Conservation (phyloP, 1,284 basidiomycete species). For the Malassezia cuniculi region DNA sequence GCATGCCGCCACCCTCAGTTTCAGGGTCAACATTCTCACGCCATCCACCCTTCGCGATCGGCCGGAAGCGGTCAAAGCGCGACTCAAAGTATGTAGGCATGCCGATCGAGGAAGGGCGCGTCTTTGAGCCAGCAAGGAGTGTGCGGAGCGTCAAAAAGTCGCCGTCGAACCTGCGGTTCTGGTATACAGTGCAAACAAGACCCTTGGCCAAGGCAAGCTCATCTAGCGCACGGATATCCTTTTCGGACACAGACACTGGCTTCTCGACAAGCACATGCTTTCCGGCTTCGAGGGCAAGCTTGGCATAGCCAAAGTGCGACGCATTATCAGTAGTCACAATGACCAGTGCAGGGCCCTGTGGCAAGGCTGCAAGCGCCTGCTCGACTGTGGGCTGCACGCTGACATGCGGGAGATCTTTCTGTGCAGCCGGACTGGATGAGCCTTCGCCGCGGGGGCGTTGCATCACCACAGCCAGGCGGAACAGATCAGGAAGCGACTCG, state of each 20-base stretch:
- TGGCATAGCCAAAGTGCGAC: slow-evolving; percentile 37
- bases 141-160: slow-evolving; percentile 39
- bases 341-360: slow-evolving; percentile 28
- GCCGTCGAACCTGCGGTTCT: slow-evolving; percentile 40
- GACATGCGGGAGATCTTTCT: slow-evolving; percentile 22
- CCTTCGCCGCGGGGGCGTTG: slow-evolving; percentile 24
- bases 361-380: slow-evolving; percentile 26
- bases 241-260: slow-evolving; percentile 25
- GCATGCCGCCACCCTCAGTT: slow-evolving; percentile 34
- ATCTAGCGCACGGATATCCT: slow-evolving; percentile 23
- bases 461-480: slow-evolving; percentile 31
- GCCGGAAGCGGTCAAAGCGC: slow-evolving; percentile 39
- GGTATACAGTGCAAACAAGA: slow-evolving; percentile 36
- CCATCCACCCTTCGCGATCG: slow-evolving; percentile 39
- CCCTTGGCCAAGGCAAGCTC: slow-evolving; percentile 23
- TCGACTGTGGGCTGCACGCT: slow-evolving; percentile 26
- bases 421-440: slow-evolving; percentile 19
- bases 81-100: slow-evolving; percentile 35
- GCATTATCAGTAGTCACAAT: slow-evolving; percentile 40
- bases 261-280: slow-evolving; percentile 43
- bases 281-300: slow-evolving; percentile 28
- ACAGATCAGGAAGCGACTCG: slow-evolving; percentile 24
- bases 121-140: slow-evolving; percentile 15
- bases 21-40: slow-evolving; percentile 33
- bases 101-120: slow-evolving; percentile 29